Conservation (phyloP, 208 protist genomes). For the Trichomonas gallinae region DNA sequence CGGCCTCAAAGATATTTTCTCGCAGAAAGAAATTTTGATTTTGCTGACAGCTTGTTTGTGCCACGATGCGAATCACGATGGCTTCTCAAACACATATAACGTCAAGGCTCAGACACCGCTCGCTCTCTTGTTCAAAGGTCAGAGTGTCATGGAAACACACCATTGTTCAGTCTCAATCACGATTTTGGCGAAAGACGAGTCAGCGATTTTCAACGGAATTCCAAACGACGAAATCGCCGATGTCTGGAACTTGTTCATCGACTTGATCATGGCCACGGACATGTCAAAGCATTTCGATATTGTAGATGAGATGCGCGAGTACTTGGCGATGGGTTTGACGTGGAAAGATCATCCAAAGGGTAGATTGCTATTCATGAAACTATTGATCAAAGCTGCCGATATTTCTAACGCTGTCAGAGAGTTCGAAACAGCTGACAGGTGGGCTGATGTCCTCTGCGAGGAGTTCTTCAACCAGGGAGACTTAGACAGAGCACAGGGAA, state of each 20-base stretch:
- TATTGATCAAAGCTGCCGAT: background rate
- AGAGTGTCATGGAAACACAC: conserved; percentile 51
- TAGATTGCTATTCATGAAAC: background rate
- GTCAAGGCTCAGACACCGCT: conserved; percentile 62
- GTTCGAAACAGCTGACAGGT: background rate
- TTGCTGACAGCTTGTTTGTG: conserved; percentile 62
- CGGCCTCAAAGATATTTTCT: conserved; percentile 49
- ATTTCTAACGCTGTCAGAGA: background rate
- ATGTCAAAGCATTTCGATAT: conserved; percentile 44
- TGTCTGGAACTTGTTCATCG: conserved; percentile 37
- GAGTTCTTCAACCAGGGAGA: background rate
- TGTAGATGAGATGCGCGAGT: background rate
- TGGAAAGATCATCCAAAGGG: background rate
- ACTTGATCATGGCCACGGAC: conserved; percentile 47
- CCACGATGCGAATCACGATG: conserved; percentile 87
- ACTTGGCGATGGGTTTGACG: background rate
- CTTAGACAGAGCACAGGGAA: background rate
- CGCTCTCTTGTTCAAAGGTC: conserved; percentile 54
- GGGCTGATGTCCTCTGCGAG: background rate
- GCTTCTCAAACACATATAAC: conserved; percentile 82
- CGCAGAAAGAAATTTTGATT: conserved; percentile 60
- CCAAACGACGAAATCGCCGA: conserved; percentile 28
- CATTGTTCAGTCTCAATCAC: conserved; percentile 38
- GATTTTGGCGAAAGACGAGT: conserved; percentile 30
- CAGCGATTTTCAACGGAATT: conserved; percentile 32